A percentile compares a stretch with the other conserved stretches of the same genome.
Evolutionary conservation across 495 filamentous ascomycete genomes (phyloP).

Genomic region (Glarea lozoyensis): DNA sequence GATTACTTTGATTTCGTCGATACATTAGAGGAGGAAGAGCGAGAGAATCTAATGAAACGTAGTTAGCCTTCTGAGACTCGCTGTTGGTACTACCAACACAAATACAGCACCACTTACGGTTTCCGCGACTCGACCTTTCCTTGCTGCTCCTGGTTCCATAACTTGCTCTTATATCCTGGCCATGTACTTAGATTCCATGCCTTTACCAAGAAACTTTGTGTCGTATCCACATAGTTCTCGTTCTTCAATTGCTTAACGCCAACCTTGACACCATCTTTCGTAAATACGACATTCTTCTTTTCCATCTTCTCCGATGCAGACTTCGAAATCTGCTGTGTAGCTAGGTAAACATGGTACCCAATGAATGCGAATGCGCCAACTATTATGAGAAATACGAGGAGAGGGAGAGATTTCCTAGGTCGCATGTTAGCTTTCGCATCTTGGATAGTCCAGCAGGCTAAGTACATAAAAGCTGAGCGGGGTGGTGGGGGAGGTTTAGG

Average conservation of each 20-base stretch:
- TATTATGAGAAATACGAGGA: conserved; percentile 63
- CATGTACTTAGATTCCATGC: conserved; percentile 60
- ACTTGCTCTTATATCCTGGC: conserved; percentile 47
- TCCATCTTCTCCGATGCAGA: conserved; percentile 69
- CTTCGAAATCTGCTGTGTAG: conserved; percentile 56
- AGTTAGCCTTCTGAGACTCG: too few relatives aligned
- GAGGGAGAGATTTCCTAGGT: conserved; percentile 55
- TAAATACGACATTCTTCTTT: conserved; percentile 69
- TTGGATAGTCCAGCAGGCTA: background rate
- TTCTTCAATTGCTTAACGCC: conserved; percentile 63
- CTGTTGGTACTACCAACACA: too few relatives aligned
- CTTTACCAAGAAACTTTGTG: conserved; percentile 74
- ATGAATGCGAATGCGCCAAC: conserved; percentile 53
- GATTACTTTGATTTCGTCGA: too few relatives aligned
- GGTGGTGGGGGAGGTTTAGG: conserved; percentile 18
- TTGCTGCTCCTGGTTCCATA: conserved; percentile 29
- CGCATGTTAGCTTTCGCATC: background rate
- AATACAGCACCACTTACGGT: conserved; percentile 22
- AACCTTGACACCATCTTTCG: conserved; percentile 78
- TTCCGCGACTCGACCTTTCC: conserved; percentile 28
- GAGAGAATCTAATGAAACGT: too few relatives aligned
- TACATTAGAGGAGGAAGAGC: too few relatives aligned
- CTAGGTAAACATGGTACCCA: conserved; percentile 65
- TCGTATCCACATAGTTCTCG: conserved; percentile 75
- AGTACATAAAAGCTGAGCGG: conserved; percentile 19